phyloP scores from a whole-genome alignment of 352 stramenopile species.

The Globisporangium perplexum region DNA sequence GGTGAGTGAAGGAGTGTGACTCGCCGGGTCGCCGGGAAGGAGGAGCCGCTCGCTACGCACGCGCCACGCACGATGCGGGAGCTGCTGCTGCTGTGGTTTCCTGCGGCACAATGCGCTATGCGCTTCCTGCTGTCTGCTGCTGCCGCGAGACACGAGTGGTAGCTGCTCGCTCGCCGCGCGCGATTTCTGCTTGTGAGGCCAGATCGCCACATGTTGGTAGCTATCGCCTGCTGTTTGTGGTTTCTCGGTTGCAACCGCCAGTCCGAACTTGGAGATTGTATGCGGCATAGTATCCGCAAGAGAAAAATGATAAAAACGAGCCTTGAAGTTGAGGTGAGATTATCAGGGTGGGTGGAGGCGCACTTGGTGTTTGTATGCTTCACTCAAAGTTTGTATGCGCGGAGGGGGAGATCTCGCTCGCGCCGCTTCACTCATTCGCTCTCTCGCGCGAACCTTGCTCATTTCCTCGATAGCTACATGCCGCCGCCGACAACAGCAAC shows the following conservation, averaged over 20 bases:
- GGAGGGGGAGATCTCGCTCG: neutral
- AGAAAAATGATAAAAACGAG: conserved; percentile 2
- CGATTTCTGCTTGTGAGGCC: neutral
- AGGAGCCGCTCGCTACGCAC: neutral
- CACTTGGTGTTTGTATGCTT: neutral
- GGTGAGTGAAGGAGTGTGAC: neutral
- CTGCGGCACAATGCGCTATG: too few relatives aligned
- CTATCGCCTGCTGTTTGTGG: neutral
- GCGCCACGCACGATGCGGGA: neutral
- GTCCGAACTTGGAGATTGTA: neutral
- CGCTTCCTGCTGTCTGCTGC: too few relatives aligned
- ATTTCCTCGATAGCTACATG: neutral
- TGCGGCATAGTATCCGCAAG: neutral
- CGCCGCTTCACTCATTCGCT: neutral
- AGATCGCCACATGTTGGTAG: neutral
- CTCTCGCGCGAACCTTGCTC: too few relatives aligned
- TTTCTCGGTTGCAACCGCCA: neutral
- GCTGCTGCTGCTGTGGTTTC: too few relatives aligned
- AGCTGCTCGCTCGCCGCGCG: neutral
- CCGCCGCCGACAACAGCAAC: too few relatives aligned
- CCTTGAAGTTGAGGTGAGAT: neutral
- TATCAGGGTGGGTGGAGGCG: neutral
- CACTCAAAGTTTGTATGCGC: too few relatives aligned
- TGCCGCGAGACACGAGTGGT: too few relatives aligned
- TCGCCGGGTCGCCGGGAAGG: neutral